Percentiles rank a stretch among this genome's conserved stretches.
These are phyloP conservation scores for Aureobasidium subglaciale DNA, from an alignment of 2,329 filamentous ascomycete species.

Conservation along the genomic window DNA sequence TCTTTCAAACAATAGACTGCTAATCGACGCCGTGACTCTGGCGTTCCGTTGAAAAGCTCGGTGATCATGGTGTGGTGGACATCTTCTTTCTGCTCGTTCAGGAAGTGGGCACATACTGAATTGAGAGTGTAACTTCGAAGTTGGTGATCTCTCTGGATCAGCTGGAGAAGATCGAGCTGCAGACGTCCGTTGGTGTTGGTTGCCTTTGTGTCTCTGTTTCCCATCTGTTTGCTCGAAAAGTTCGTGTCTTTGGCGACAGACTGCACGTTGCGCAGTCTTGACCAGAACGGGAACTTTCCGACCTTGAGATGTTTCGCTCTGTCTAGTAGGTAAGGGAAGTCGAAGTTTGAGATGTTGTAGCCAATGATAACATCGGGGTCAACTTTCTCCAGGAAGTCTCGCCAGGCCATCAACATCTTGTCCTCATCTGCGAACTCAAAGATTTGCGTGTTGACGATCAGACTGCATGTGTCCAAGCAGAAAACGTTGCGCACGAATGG, in stretches of 20 bases:
- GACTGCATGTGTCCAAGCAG: constrained; percentile 82
- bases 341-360: constrained; percentile 98
- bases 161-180: constrained; percentile 87
- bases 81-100: constrained; percentile 97
- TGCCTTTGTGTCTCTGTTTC: constrained; percentile 85
- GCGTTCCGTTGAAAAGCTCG: constrained; percentile 91
- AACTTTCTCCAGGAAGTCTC: constrained; percentile 78
- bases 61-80: constrained; percentile 99
- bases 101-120: constrained; percentile 87
- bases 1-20: constrained; percentile 97
- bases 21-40: constrained; percentile 81
- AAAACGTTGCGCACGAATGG: constrained; percentile 96
- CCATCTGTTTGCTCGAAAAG: constrained; percentile 97
- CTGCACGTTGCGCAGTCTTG: constrained; percentile 62
- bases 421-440: constrained; percentile 74
- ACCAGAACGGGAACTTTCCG: constrained; percentile 75
- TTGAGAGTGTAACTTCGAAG: constrained; percentile 95
- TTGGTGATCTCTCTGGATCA: constrained; percentile 91
- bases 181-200: constrained; percentile 93
- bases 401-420: constrained; percentile 88
- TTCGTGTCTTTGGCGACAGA: constrained; percentile 73
- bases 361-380: constrained; percentile 97
- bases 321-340: constrained; percentile 92
- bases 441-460: constrained; percentile 91
- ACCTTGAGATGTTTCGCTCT: constrained; percentile 80